Evolutionary conservation across 1,284 basidiomycete species (phyloP).

Genomic region (Puccinia brachypodii): DNA sequence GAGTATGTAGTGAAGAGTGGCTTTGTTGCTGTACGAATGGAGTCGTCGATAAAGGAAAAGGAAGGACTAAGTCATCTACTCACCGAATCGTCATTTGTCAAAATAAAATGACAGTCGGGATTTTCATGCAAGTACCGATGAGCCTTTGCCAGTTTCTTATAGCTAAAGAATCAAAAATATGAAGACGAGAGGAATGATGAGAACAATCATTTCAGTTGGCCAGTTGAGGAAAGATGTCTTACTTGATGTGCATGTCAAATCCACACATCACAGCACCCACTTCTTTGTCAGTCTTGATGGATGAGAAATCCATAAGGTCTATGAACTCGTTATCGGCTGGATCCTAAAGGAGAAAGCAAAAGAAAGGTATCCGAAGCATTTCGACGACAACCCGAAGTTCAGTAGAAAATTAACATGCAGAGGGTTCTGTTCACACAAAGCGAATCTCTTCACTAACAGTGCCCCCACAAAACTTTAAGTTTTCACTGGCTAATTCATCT

Average conservation of each 20-base stretch:
- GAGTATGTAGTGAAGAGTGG: slow-evolving; percentile 9
- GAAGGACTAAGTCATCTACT: slow-evolving; percentile 55
- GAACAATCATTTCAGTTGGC: neutral
- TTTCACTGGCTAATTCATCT: slow-evolving; percentile 83
- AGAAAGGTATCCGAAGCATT: neutral
- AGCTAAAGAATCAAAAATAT: slow-evolving; percentile 65
- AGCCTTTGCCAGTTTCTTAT: slow-evolving; percentile 89
- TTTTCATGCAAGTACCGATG: slow-evolving; percentile 83
- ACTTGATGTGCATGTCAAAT: slow-evolving; percentile 62
- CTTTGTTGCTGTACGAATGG: slow-evolving; percentile 11
- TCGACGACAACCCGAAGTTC: neutral
- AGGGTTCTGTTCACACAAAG: slow-evolving; percentile 52
- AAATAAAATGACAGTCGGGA: slow-evolving; percentile 78
- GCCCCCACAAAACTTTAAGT: slow-evolving; percentile 77
- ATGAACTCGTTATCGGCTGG: slow-evolving; percentile 75
- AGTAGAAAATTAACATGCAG: neutral
- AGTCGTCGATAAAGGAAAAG: slow-evolving; percentile 9
- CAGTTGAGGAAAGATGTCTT: neutral
- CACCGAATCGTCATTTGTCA: slow-evolving; percentile 82
- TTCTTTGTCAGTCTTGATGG: slow-evolving; percentile 69
- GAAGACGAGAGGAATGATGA: slow-evolving; percentile 22
- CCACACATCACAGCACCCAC: slow-evolving; percentile 91
- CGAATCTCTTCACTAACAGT: slow-evolving; percentile 64
- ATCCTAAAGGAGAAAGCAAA: slow-evolving; percentile 63
- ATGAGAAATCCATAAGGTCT: slow-evolving; percentile 69